Evolutionary conservation across 768 basidiomycete genomes (phyloP).

Genomic region (Phylloporus rhodoxanthus): DNA sequence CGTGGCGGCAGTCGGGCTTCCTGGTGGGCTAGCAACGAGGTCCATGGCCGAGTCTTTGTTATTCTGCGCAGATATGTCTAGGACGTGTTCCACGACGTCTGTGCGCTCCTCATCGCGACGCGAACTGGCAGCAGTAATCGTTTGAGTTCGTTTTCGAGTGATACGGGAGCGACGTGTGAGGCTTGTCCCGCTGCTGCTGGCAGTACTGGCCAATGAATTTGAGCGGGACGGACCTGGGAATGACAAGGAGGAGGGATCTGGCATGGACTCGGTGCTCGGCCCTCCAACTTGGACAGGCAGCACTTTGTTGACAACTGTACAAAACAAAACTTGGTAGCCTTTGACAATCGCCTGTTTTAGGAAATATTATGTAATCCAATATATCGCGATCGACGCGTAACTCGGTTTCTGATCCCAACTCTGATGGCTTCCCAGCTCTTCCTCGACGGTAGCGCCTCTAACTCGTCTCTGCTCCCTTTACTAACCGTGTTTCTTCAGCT

Average conservation of each 20-base stretch:
- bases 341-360: constrained; percentile 13
- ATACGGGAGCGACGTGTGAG: constrained; percentile 45
- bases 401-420: background rate
- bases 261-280: constrained; percentile 25
- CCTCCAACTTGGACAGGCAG: constrained; percentile 18
- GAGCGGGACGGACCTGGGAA: constrained; percentile 32
- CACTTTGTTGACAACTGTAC: constrained; percentile 8
- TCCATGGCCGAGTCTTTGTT: constrained; percentile 5
- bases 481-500: constrained; percentile 32
- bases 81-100: constrained; percentile 16
- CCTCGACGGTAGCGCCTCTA: constrained; percentile 16
- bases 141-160: constrained; percentile 49
- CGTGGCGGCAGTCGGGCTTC: constrained; percentile 2
- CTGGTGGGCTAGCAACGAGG: constrained; percentile 9
- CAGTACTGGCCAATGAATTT: constrained; percentile 34
- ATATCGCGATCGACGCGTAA: constrained; percentile 16
- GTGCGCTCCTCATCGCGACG: constrained; percentile 15
- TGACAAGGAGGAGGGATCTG: constrained; percentile 25
- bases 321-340: constrained; percentile 3
- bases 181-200: constrained; percentile 44
- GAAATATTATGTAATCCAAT: constrained; percentile 27
- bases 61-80: constrained; percentile 28
- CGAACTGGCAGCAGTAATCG: constrained; percentile 37
- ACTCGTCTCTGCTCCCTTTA: background rate
- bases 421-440: constrained; percentile 15